Evolutionary conservation across 2,329 filamentous ascomycete species (phyloP), one percentile per base, ranked within the genome.

Genomic region (Botrytis paeoniae): DNA sequence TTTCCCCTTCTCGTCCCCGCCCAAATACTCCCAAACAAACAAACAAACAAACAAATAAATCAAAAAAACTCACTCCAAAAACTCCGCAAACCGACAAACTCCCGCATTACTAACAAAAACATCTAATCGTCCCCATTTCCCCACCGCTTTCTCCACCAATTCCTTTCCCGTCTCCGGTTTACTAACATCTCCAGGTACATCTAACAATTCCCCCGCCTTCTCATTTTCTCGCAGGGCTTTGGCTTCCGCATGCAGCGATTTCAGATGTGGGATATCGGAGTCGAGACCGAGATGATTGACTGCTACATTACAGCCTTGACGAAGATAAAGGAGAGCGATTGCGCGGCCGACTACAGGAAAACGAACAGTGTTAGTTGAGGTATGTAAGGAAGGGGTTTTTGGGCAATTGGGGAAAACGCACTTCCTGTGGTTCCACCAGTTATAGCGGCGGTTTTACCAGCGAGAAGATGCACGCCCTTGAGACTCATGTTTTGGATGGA

Each of bases 101-200:
- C 94, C 94, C 6, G 94, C 94, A 83, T 97, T 97, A 81, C 90
- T 93, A 41, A 97, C 92, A 82, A 95, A 95, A 10, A 97, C 85
- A 82, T 94, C 91, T 48, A 94, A 83, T 6, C 89, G 85, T 22
- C 86, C 85, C 80, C 89, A 92, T 73, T 83, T 83, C 73, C 86
- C 81, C 1, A 95, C 91, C 0, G 92, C 90, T 76, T 86, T 85
- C 20, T 84, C 83, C 9, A 97, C 90, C 37, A 97, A 86, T 41
- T 86, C 83, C 61, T 86, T 84, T 14, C 92, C 93, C 0, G 93
- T 95, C 74, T 89, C 87, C 0, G 92, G 90, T 76, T 92, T 86
- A 0, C 91, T 89, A 41, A 97, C 91, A 81, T 97, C 94, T 62
- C 95, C 95, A 0, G 89, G 82, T 1, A 95, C 86, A 76, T 92